Conservation (phyloP, 1,284 basidiomycete species). For the Sphagnurus paluster region DNA sequence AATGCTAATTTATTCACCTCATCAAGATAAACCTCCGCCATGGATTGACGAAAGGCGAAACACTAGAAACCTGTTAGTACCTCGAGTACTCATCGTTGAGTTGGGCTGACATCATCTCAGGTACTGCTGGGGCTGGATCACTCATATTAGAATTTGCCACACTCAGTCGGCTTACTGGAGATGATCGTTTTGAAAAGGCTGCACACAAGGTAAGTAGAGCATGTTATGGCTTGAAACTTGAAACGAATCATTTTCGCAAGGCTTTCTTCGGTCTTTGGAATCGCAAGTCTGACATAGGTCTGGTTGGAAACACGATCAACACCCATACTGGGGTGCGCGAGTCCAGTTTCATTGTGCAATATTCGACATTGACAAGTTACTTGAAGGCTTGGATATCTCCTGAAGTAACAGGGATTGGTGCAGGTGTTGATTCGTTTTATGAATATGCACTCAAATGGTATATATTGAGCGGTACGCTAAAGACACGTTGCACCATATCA, state of each 20-base stretch:
- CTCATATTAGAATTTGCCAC: conserved; percentile 92
- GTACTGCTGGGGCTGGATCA: conserved; percentile 90
- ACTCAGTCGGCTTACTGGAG: conserved; percentile 84
- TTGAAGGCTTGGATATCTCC: conserved; percentile 68
- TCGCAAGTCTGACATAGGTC: conserved; percentile 74
- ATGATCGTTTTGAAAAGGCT: conserved; percentile 82
- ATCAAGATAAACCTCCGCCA: conserved; percentile 73
- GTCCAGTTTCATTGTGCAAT: background rate
- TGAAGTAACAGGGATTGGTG: conserved; percentile 81
- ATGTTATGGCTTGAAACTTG: background rate
- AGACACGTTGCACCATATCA: background rate
- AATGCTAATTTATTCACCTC: conserved; percentile 8
- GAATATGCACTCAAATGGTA: conserved; percentile 92
- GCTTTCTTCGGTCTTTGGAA: conserved; percentile 95
- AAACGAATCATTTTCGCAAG: conserved; percentile 18
- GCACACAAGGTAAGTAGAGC: conserved; percentile 54
- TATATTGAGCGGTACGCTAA: conserved; percentile 77
- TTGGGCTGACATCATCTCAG: conserved; percentile 36
- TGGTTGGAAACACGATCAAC: conserved; percentile 89
- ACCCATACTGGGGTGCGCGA: conserved; percentile 70
- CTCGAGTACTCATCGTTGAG: background rate
- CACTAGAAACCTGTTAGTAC: conserved; percentile 73
- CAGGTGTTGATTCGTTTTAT: conserved; percentile 92
- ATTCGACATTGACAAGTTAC: background rate
- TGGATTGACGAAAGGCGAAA: conserved; percentile 68